Percentiles rank a stretch among this genome's conserved stretches.
phyloP scores from a whole-genome alignment of 331 rosid genomes.

The Ulmus americana region DNA sequence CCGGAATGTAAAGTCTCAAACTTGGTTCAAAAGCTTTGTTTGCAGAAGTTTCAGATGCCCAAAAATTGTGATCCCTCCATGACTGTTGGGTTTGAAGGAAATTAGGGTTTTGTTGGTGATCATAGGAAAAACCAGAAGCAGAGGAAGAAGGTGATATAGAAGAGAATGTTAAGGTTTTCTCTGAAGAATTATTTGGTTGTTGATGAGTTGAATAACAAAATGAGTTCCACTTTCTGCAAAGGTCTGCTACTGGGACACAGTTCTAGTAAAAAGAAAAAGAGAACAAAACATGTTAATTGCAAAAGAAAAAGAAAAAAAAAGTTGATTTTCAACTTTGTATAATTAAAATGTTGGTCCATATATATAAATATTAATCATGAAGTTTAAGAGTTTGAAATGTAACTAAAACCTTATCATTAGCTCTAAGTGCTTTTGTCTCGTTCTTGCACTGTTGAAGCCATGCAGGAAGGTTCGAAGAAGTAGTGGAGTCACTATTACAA shows the following conservation, averaged over 20 bases:
- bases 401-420: conserved; percentile 57
- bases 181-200: conserved; percentile 41
- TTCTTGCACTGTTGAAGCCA: conserved; percentile 94
- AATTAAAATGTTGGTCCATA: conserved; percentile 7
- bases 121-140: conserved; percentile 60
- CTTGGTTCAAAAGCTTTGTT: conserved; percentile 35
- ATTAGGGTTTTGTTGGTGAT: conserved; percentile 39
- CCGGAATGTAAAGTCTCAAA: conserved; percentile 47
- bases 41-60: conserved; percentile 30
- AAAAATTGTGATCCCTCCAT: conserved; percentile 26
- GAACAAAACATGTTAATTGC: conserved; percentile 16
- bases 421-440: conserved; percentile 39
- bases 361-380: not conserved
- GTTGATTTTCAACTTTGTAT: conserved; percentile 28
- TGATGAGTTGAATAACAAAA: conserved; percentile 54
- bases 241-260: conserved; percentile 53
- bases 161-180: conserved; percentile 48
- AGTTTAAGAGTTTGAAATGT: conserved; percentile 2
- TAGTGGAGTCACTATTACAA: conserved; percentile 52
- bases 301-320: conserved; percentile 28
- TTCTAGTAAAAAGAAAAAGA: conserved; percentile 30
- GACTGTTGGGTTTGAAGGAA: conserved; percentile 23
- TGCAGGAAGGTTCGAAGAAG: conserved; percentile 82
- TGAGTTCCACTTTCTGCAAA: conserved; percentile 73
- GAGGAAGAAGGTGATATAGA: conserved; percentile 66